Evolutionary conservation across 148 eudicot genomes (phyloP), one percentile per base, ranked within the genome.

Genomic region (Persicaria maculosa): DNA sequence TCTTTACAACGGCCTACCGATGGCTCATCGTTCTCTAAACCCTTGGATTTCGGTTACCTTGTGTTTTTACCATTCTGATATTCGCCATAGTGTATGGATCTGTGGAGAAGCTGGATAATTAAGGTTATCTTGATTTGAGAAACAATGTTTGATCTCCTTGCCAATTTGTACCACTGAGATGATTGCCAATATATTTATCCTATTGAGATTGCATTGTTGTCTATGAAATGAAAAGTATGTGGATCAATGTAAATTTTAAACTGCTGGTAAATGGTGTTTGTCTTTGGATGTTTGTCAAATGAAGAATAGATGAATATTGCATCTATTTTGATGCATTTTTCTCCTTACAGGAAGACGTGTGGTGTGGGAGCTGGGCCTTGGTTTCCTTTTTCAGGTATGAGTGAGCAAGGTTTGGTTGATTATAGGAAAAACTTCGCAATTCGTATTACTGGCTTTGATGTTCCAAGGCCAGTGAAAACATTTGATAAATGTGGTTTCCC

Each of bases 391-490:
- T 3, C 77, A 95, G 99, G 97, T 44, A 92, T 92, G 97, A 95
- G 90, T 36, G 97, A 95, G 67, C 92, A 87, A 85, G 97, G 92
- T 50, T 90, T 89, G 44, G 62, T 82, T 50, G 99, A 95, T 50
- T 92, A 92, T 77, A 81, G 87, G 77, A 90, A 86, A 70, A 89
- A 86, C 76, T 74, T 89, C 80, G 97, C 84, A 40, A 89, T 95
- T 44, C 99, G 94, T 77, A 88, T 90, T 19, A 92, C 99, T 44
- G 99, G 97, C 68, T 90, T 95, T 84, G 97, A 95, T 80, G 97
- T 89, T 75, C 99, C 99, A 50, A 82, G 94, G 77, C 99, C 97
- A 47, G 75, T 95, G 25, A 92, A 92, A 80, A 83, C 92, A 72
- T 95, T 95, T 84, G 92, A 89, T 74, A 97, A 95, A 19, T 86